Base-by-base conservation (phyloP, 495 filamentous ascomycete genomes). In the Trichoderma orchidacearum region DNA sequence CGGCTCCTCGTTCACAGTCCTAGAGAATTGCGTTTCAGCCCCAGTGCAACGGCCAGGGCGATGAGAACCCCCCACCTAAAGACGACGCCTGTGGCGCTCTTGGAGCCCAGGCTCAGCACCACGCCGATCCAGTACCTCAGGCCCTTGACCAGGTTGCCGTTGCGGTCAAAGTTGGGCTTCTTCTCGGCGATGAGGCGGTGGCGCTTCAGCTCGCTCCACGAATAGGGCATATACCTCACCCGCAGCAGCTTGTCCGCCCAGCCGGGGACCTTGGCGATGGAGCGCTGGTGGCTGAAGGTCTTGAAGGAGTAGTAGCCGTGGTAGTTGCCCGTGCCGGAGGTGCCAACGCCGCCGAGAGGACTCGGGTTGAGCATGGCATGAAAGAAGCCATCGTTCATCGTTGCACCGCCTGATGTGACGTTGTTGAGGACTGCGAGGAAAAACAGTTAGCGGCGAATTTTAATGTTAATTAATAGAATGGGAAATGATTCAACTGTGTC, bases 271-370 rank as follows among this genome's bases (percentile, higher is more conserved):
- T 75, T 81, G 52, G 84, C 85, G 57, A 95, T 73, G 58, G 81
- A 80, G 54, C 91, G 84, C 23, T 83, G 77, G 72, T 96, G 87
- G 27, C 81, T 84, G 74, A 95, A 98, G 66, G 76, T 78, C 61
- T 96, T 90, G 72, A 94, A 95, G 52, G 81, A 85, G 51, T 86
- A 76, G 66, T 81, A 81, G 58, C 93, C 93, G 62, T 87, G 82
- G 74, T 96, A 96, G 9, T 82, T 75, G 54, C 93, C 93, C 62
- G 79, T 76, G 56, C 93, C 92, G 57, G 82, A 87, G 61, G 88
- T 81, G 57, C 93, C 93, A 30, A 98, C 86, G 63, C 92, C 92
- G 59, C 93, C 93, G 65, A 98, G 96, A 53, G 88, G 75, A 3
- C 95, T 72, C 8, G 84, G 89, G 21, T 83, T 80, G 60, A 95